A percentile compares a stretch with the other conserved stretches of the same genome.
These are phyloP conservation scores for Diplotaxis tenuifolia DNA, from an alignment of 345 rosid species.

Conservation along the genomic window DNA sequence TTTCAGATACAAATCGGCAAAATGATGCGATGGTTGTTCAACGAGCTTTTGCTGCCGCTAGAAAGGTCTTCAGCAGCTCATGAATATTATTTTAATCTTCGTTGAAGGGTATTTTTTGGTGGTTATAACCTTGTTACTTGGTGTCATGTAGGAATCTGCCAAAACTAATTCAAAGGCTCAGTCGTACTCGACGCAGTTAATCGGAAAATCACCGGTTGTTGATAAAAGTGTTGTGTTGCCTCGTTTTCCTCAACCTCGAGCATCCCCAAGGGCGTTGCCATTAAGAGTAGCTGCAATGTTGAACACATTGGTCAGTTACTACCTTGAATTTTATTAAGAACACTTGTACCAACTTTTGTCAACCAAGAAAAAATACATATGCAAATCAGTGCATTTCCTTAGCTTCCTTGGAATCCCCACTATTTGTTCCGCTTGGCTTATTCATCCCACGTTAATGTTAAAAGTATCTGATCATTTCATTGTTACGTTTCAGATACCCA, in stretches of 20 bases:
- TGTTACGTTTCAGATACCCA: constrained; percentile 67
- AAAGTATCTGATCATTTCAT: constrained; percentile 7
- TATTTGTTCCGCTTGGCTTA: neutral
- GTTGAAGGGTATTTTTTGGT: constrained; percentile 5
- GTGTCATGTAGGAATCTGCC: constrained; percentile 54
- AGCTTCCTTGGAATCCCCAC: constrained; percentile 19
- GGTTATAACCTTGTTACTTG: constrained; percentile 20
- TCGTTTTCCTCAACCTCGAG: constrained; percentile 67
- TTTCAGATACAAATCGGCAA: constrained; percentile 63
- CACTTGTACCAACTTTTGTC: neutral
- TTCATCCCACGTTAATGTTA: neutral
- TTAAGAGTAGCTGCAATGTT: constrained; percentile 87
- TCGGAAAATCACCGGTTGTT: constrained; percentile 56
- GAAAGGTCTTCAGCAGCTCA: constrained; percentile 49
- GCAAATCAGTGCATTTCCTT: neutral
- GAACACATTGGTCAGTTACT: constrained; percentile 64
- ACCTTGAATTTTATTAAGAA: neutral
- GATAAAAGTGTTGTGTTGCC: constrained; percentile 51
- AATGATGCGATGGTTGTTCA: constrained; percentile 90
- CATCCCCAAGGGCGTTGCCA: constrained; percentile 61
- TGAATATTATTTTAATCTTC: constrained; percentile 7
- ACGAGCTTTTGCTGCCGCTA: constrained; percentile 69
- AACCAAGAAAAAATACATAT: neutral
- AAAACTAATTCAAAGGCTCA: constrained; percentile 53
- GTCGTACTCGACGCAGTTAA: constrained; percentile 63